Percentiles rank a stretch among this genome's conserved stretches.
Evolutionary conservation across 2,329 filamentous ascomycete genomes (phyloP).

Genomic region (Ophiocordyceps camponoti-floridani): DNA sequence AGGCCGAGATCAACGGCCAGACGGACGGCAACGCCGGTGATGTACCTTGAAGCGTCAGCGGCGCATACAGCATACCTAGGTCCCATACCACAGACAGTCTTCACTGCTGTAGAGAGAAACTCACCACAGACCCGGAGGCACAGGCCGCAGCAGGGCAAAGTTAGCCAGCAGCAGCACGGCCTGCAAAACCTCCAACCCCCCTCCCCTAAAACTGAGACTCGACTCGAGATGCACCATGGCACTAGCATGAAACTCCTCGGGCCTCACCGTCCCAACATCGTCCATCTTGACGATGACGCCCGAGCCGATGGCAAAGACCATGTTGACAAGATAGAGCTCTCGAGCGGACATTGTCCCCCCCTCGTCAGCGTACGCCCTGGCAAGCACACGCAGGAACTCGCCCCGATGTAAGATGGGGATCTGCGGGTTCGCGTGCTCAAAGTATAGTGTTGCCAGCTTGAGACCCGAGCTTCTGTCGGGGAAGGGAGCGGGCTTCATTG

Average conservation of each 20-base stretch:
- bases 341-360: conserved; percentile 50
- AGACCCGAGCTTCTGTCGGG: conserved; percentile 59
- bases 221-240: conserved; percentile 83
- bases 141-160: conserved; percentile 78
- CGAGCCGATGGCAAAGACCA: conserved; percentile 90
- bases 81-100: not conserved
- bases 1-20: conserved; percentile 81
- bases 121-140: conserved; percentile 78
- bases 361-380: conserved; percentile 57
- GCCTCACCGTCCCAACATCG: conserved; percentile 30
- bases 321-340: conserved; percentile 88
- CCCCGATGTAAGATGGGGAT: conserved; percentile 80
- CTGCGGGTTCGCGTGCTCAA: conserved; percentile 91
- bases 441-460: conserved; percentile 67
- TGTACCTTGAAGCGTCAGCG: conserved; percentile 40
- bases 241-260: conserved; percentile 91
- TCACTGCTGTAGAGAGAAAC: not conserved
- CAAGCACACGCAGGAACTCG: conserved; percentile 80
- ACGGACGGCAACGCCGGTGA: conserved; percentile 81
- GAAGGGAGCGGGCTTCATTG: conserved; percentile 70
- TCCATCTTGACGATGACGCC: conserved; percentile 64
- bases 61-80: no score
- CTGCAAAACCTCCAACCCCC: conserved; percentile 81
- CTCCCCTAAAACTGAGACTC: conserved; percentile 69
- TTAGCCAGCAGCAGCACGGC: conserved; percentile 82